These are phyloP conservation scores for Alloteropsis semialata DNA, from an alignment of 176 grass and related monocot species.

Conservation along the genomic window DNA sequence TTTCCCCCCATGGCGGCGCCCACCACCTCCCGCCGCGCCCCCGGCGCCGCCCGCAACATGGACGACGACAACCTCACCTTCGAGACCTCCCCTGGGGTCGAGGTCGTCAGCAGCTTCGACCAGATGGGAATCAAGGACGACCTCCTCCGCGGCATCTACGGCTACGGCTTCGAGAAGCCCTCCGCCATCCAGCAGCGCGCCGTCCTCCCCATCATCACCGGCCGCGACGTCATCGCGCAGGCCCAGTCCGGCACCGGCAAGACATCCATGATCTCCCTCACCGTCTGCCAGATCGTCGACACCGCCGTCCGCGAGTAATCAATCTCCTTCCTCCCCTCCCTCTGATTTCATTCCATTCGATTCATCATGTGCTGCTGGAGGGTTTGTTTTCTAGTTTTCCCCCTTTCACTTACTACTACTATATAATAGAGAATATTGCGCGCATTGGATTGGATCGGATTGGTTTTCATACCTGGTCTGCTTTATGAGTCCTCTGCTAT, in stretches of 20 bases:
- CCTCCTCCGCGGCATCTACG: constrained; percentile 90
- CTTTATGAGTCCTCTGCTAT: too few relatives aligned
- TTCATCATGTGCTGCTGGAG: too few relatives aligned
- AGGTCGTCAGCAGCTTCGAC: constrained; percentile 87
- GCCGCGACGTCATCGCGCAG: constrained; percentile 93
- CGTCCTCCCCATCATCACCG: constrained; percentile 78
- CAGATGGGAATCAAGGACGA: constrained; percentile 94
- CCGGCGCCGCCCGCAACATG: constrained; percentile 36
- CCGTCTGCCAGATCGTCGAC: constrained; percentile 89
- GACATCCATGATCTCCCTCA: constrained; percentile 92
- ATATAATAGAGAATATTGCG: too few relatives aligned
- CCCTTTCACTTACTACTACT: too few relatives aligned
- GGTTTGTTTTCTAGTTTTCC: too few relatives aligned
- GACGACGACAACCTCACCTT: constrained; percentile 84
- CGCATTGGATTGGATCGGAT: neutral
- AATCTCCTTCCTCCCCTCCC: neutral
- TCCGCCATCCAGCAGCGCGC: constrained; percentile 99
- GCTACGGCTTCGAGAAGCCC: constrained; percentile 95
- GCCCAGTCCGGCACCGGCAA: constrained; percentile 97
- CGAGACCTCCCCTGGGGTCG: constrained; percentile 85
- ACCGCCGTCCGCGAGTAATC: constrained; percentile 75
- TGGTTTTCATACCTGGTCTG: neutral
- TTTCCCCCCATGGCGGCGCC: constrained; percentile 43
- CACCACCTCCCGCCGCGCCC: constrained; percentile 42
- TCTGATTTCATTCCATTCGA: too few relatives aligned